Conservation (phyloP, 495 filamentous ascomycete species). For the Eremomyces bilateralis region DNA sequence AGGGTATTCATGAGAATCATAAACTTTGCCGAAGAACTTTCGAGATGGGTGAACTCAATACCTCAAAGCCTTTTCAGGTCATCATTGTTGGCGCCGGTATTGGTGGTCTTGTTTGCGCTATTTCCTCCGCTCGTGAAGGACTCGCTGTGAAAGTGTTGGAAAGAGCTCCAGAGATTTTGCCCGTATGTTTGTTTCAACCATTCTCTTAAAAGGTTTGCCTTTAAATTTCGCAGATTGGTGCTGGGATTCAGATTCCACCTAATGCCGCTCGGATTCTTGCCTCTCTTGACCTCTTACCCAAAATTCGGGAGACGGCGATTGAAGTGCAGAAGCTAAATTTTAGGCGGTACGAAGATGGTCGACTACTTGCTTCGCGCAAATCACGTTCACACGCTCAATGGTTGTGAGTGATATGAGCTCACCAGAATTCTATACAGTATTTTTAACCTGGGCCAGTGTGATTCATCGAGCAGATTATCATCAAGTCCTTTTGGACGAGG, state of each 20-base stretch:
- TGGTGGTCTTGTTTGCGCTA: slow-evolving; percentile 5
- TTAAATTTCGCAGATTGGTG: slow-evolving; percentile 6
- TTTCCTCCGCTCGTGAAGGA: slow-evolving; percentile 1
- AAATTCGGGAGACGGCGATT: slow-evolving; percentile 15
- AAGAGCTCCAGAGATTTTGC: neutral
- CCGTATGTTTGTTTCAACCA: too few species aligned
- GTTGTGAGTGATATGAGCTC: slow-evolving; percentile 20
- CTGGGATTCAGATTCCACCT: slow-evolving; percentile 13
- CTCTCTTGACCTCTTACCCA: slow-evolving; percentile 18
- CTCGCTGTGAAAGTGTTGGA: slow-evolving; percentile 5
- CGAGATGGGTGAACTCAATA: too few species aligned
- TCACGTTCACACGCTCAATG: too few species aligned
- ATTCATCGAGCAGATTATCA: slow-evolving; percentile 26
- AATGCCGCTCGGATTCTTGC: slow-evolving; percentile 13
- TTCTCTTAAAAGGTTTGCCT: neutral
- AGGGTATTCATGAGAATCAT: too few species aligned
- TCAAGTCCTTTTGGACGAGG: slow-evolving; percentile 14
- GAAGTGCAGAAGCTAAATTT: slow-evolving; percentile 21
- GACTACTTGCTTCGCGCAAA: slow-evolving; percentile 20
- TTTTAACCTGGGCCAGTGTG: too few species aligned
- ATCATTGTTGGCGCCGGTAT: slow-evolving; percentile 5
- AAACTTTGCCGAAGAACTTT: too few species aligned
- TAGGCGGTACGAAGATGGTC: slow-evolving; percentile 23
- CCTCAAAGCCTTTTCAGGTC: too few species aligned
- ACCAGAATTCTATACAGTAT: slow-evolving; percentile 20